Conservation (phyloP, 2,329 filamentous ascomycete genomes). For the Ampelomyces quisqualis region DNA sequence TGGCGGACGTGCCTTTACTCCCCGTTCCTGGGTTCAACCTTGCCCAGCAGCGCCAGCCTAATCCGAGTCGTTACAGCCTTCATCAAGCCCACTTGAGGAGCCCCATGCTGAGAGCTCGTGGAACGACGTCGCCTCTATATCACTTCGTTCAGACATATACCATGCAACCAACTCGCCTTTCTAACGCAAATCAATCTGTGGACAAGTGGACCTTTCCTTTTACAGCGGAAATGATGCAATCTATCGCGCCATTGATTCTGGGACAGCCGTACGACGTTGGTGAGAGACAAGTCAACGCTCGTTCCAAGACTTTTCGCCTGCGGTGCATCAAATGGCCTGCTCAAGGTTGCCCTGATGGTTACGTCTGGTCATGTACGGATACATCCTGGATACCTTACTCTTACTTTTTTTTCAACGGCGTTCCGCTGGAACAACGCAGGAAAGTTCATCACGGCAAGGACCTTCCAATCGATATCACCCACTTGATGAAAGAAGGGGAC, state of each 20-base stretch:
- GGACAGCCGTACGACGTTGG: constrained; percentile 27
- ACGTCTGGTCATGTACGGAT: constrained; percentile 63
- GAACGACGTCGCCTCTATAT: constrained; percentile 48
- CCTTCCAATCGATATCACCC: constrained; percentile 72
- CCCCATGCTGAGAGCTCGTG: constrained; percentile 47
- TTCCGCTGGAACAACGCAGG: constrained; percentile 58
- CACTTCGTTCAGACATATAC: constrained; percentile 59
- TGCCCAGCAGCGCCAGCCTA: constrained; percentile 45
- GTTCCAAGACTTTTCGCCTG: constrained; percentile 65
- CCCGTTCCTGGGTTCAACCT: constrained; percentile 39
- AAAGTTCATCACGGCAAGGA: constrained; percentile 75
- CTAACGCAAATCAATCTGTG: constrained; percentile 42
- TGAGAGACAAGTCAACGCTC: constrained; percentile 47
- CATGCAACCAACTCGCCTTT: constrained; percentile 48
- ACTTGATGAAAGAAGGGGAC: constrained; percentile 56
- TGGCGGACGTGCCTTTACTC: constrained; percentile 25
- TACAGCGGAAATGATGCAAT: constrained; percentile 37
- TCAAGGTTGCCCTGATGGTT: constrained; percentile 42
- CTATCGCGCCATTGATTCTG: constrained; percentile 41
- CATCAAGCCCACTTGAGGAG: constrained; percentile 61
- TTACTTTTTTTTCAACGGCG: constrained; percentile 67
- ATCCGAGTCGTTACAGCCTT: constrained; percentile 52
- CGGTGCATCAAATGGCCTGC: constrained; percentile 59
- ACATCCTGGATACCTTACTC: constrained; percentile 69
- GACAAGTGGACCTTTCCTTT: constrained; percentile 53